Evolutionary conservation across 2,329 filamentous ascomycete genomes (phyloP).

Genomic region (Fusarium beomiforme): DNA sequence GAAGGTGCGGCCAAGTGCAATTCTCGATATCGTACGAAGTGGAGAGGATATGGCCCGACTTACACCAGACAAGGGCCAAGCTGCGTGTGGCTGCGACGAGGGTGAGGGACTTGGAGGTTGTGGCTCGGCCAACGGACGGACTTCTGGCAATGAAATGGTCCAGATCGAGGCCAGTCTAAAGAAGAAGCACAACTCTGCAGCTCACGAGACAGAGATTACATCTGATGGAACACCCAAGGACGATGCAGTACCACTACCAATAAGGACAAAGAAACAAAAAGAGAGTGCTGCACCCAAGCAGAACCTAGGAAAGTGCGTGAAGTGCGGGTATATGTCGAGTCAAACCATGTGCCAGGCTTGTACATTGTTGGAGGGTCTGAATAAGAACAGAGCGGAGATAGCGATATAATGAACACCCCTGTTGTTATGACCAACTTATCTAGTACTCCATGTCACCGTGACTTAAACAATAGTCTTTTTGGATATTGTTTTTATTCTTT

Average conservation of each 20-base stretch:
- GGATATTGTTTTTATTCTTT: slow-evolving; percentile 28
- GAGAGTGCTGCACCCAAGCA: slow-evolving; percentile 62
- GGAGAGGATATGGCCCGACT: slow-evolving; percentile 95
- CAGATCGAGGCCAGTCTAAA: slow-evolving; percentile 72
- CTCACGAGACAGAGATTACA: slow-evolving; percentile 48
- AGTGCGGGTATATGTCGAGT: slow-evolving; percentile 95
- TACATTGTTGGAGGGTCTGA: slow-evolving; percentile 86
- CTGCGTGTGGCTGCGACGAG: slow-evolving; percentile 51
- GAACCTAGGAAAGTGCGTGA: slow-evolving; percentile 82
- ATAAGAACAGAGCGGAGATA: slow-evolving; percentile 77
- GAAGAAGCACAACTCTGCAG: slow-evolving; percentile 27
- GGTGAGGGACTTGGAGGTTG: slow-evolving; percentile 70
- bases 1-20: slow-evolving; percentile 90
- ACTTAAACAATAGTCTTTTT: not conserved
- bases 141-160: slow-evolving; percentile 80
- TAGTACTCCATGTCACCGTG: not conserved
- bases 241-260: slow-evolving; percentile 48
- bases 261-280: slow-evolving; percentile 45
- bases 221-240: slow-evolving; percentile 37
- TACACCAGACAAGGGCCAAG: slow-evolving; percentile 52
- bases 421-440: not conserved
- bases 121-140: slow-evolving; percentile 70
- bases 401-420: slow-evolving; percentile 54
- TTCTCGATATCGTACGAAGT: slow-evolving; percentile 92
- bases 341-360: slow-evolving; percentile 96